Percentiles rank a stretch among this genome's conserved stretches.
phyloP scores from a whole-genome alignment of 2,329 filamentous ascomycete species.

The Neopestalotiopsis clavispora region DNA sequence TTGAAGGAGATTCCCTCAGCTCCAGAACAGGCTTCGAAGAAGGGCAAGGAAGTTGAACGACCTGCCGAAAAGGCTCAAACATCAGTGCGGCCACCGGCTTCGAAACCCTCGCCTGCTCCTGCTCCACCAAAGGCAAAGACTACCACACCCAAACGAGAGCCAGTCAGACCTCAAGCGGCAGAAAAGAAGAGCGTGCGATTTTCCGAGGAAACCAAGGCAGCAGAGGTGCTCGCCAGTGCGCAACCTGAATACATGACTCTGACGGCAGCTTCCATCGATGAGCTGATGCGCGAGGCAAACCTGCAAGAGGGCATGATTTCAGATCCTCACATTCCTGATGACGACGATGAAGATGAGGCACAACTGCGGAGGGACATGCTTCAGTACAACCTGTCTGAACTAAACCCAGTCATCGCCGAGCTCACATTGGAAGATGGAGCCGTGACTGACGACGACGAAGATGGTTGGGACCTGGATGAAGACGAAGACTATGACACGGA shows the following conservation, averaged over 20 bases:
- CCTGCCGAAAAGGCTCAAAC: not conserved
- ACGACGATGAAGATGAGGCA: constrained; percentile 82
- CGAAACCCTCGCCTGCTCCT: not conserved
- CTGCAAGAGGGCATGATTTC: constrained; percentile 56
- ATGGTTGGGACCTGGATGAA: constrained; percentile 56
- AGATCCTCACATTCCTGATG: constrained; percentile 67
- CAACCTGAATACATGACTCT: constrained; percentile 36
- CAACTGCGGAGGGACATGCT: constrained; percentile 86
- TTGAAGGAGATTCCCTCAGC: constrained; percentile 48
- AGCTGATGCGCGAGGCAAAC: constrained; percentile 61
- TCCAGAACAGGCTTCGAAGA: constrained; percentile 31
- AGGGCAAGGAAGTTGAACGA: not conserved
- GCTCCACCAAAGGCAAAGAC: not conserved
- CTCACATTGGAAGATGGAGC: constrained; percentile 78
- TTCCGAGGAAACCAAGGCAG: constrained; percentile 61
- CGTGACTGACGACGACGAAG: constrained; percentile 57
- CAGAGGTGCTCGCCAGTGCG: constrained; percentile 27
- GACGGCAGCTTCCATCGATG: constrained; percentile 55
- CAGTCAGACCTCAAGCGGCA: constrained; percentile 19
- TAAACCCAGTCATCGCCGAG: constrained; percentile 91
- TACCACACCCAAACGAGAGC: not conserved
- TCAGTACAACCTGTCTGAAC: constrained; percentile 84
- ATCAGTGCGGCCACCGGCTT: not conserved
- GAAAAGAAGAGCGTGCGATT: constrained; percentile 68
- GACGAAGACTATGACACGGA: constrained; percentile 58